Evolutionary conservation across 1,139 yeast species (phyloP).

Genomic region (Kodamaea sp.): DNA sequence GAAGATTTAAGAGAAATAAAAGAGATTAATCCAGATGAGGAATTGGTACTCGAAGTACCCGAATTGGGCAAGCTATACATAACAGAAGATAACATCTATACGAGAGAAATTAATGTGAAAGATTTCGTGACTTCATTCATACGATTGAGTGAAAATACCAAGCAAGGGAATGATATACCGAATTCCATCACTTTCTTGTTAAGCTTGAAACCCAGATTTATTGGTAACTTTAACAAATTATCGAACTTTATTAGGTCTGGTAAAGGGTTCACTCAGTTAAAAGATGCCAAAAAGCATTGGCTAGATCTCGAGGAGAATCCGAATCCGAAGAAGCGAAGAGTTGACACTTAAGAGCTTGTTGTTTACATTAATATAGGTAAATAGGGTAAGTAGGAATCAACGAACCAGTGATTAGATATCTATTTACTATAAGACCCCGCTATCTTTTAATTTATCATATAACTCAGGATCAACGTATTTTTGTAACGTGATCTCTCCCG

Average conservation of each 20-base stretch:
- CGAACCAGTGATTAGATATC: too few relatives aligned
- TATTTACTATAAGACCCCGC: slow-evolving; percentile 40
- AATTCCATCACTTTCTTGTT: slow-evolving; percentile 26
- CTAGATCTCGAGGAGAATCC: not conserved
- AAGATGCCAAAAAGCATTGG: too few relatives aligned
- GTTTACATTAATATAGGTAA: too few relatives aligned
- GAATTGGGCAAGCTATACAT: slow-evolving; percentile 34
- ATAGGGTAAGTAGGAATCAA: slow-evolving; percentile 1
- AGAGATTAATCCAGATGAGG: slow-evolving; percentile 29
- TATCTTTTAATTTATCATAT: slow-evolving; percentile 52
- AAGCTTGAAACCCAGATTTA: slow-evolving; percentile 32
- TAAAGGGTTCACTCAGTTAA: slow-evolving; percentile 22
- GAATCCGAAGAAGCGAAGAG: slow-evolving; percentile 2
- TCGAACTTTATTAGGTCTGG: slow-evolving; percentile 25
- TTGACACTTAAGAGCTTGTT: too few relatives aligned
- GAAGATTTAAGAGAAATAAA: slow-evolving; percentile 29
- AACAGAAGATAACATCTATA: slow-evolving; percentile 42
- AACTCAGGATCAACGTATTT: slow-evolving; percentile 69
- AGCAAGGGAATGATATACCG: slow-evolving; percentile 19
- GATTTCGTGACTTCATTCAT: slow-evolving; percentile 36
- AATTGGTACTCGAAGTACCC: slow-evolving; percentile 32
- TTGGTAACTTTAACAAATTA: slow-evolving; percentile 30
- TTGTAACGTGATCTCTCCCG: slow-evolving; percentile 74
- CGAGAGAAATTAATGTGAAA: slow-evolving; percentile 29
- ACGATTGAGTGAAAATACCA: slow-evolving; percentile 24